These are phyloP conservation scores for Dothistroma septosporum DNA, from an alignment of 2,329 filamentous ascomycete species.

Conservation along the genomic window DNA sequence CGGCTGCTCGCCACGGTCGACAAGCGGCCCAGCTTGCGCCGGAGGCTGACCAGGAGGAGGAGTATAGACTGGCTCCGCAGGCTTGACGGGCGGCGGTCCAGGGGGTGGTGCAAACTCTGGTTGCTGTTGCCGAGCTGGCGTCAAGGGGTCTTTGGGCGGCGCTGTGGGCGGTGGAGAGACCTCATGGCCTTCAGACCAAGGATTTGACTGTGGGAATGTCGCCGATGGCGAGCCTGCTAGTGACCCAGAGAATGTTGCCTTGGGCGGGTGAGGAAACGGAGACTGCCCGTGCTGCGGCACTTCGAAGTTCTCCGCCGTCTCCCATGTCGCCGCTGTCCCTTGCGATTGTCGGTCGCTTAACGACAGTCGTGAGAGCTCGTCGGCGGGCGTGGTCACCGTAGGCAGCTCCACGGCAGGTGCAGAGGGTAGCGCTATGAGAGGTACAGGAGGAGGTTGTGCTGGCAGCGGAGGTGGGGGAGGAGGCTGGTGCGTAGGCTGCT, in stretches of 20 bases:
- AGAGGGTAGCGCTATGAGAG: constrained; percentile 17
- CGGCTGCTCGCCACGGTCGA: constrained; percentile 33
- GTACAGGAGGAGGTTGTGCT: constrained; percentile 21
- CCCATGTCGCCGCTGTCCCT: constrained; percentile 19
- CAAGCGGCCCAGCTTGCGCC: constrained; percentile 27
- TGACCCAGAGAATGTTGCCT: constrained; percentile 7
- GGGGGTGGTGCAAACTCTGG: constrained; percentile 15
- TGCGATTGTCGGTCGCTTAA: constrained; percentile 26
- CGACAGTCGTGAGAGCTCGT: constrained; percentile 38
- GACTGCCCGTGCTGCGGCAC: constrained; percentile 29
- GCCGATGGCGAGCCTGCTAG: constrained; percentile 15
- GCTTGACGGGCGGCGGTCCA: constrained; percentile 2
- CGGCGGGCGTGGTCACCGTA: constrained; percentile 39
- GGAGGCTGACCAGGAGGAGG: constrained; percentile 30
- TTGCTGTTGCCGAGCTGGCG: constrained; percentile 3
- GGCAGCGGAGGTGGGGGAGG: constrained; percentile 19
- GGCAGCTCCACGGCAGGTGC: constrained; percentile 39
- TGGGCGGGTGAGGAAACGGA: constrained; percentile 21
- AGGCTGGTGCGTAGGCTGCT: constrained; percentile 26
- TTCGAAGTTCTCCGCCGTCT: constrained; percentile 24
- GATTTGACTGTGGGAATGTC: constrained; percentile 20
- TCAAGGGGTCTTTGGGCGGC: constrained; percentile 20
- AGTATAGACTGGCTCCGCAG: constrained; percentile 16
- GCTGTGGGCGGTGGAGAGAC: constrained; percentile 12
- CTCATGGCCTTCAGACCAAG: constrained; percentile 16